Evolutionary conservation across 2,329 filamentous ascomycete species (phyloP).

Genomic region (Bimuria novae-zelandiae): DNA sequence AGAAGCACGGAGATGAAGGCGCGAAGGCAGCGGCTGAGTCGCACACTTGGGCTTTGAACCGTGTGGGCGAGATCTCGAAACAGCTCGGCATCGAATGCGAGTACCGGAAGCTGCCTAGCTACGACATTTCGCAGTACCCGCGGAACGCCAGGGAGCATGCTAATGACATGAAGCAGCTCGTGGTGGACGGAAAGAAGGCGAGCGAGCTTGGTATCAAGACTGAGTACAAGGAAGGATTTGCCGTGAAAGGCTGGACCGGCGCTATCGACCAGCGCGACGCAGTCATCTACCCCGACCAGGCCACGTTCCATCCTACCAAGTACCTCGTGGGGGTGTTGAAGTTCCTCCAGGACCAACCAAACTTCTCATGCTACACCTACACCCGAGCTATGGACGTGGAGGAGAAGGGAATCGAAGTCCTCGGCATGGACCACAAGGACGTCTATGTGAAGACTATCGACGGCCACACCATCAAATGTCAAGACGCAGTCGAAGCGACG

Average conservation of each 20-base stretch:
- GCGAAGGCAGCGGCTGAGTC: slow-evolving; percentile 58
- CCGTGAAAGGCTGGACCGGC: slow-evolving; percentile 58
- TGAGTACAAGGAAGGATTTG: slow-evolving; percentile 51
- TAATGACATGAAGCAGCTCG: slow-evolving; percentile 52
- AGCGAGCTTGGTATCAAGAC: slow-evolving; percentile 51
- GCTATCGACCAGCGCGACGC: slow-evolving; percentile 57
- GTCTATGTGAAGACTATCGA: slow-evolving; percentile 54
- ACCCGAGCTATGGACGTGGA: slow-evolving; percentile 55
- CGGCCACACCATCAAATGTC: slow-evolving; percentile 55
- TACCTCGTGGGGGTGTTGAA: slow-evolving; percentile 59
- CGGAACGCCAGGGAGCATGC: slow-evolving; percentile 50
- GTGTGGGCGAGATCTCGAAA: slow-evolving; percentile 56
- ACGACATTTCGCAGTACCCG: slow-evolving; percentile 57
- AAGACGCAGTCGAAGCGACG: slow-evolving; percentile 59
- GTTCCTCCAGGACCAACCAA: slow-evolving; percentile 57
- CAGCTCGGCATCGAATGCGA: slow-evolving; percentile 61
- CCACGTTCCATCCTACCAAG: slow-evolving; percentile 62
- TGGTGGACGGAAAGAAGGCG: slow-evolving; percentile 53
- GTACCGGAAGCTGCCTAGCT: slow-evolving; percentile 56
- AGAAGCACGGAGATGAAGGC: slow-evolving; percentile 57
- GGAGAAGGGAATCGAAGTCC: slow-evolving; percentile 54
- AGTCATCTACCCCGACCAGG: slow-evolving; percentile 54
- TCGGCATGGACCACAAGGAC: slow-evolving; percentile 52
- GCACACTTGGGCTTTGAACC: slow-evolving; percentile 59
- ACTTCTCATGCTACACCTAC: slow-evolving; percentile 59